phyloP scores from a whole-genome alignment of 2,329 filamentous ascomycete species.

The Arthrocladium fulminans region DNA sequence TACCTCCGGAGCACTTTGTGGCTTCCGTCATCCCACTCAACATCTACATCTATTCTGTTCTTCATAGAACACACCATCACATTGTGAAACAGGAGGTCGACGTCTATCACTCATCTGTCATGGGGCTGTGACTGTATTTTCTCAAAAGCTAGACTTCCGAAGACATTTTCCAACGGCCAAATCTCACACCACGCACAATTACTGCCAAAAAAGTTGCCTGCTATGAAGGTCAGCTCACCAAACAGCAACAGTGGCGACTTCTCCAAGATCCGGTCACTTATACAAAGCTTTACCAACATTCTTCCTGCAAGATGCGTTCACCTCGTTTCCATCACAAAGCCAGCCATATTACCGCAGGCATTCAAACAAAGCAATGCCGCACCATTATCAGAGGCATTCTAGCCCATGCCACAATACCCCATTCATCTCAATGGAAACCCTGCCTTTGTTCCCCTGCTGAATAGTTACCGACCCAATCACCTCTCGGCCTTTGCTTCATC shows the following conservation, averaged over 20 bases:
- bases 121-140: background rate
- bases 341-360: too few relatives aligned
- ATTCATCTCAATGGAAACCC: background rate
- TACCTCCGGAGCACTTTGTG: background rate
- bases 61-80: background rate
- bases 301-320: too few relatives aligned
- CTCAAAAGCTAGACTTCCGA: background rate
- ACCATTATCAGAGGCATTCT: too few relatives aligned
- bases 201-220: background rate
- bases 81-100: background rate
- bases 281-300: background rate
- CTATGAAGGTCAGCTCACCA: background rate
- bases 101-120: background rate
- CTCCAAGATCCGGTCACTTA: background rate
- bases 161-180: background rate
- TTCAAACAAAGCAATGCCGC: too few relatives aligned
- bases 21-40: background rate
- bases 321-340: background rate
- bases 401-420: too few relatives aligned
- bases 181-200: background rate
- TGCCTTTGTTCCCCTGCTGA: background rate
- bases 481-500: slow-evolving; percentile 1
- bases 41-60: background rate
- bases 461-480: slow-evolving; percentile 2
- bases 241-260: background rate